Evolutionary conservation across 805 yeast species (phyloP).

Genomic region (Grigorovia humatica): DNA sequence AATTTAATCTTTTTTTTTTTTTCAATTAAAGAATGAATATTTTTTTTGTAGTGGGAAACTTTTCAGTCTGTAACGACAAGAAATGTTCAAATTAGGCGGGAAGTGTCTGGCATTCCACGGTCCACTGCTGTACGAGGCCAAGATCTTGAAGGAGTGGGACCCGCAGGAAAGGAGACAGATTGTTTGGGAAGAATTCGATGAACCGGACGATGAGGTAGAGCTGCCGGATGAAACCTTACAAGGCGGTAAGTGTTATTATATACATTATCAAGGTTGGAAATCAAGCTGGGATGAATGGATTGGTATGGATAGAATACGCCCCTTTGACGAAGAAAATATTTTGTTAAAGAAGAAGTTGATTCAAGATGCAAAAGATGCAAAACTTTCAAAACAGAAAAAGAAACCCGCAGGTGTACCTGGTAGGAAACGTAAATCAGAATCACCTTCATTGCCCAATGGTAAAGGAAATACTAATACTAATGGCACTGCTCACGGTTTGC

Average conservation of each 20-base stretch:
- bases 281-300: slow-evolving; percentile 97
- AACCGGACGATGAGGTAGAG: slow-evolving; percentile 5
- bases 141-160: slow-evolving; percentile 54
- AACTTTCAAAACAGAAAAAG: slow-evolving; percentile 24
- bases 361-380: slow-evolving; percentile 32
- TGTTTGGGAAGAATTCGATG: background rate
- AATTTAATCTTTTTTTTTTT: background rate
- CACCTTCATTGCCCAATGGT: background rate
- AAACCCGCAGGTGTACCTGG: background rate
- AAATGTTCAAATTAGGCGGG: slow-evolving; percentile 20
- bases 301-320: slow-evolving; percentile 52
- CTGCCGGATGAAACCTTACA: slow-evolving; percentile 17
- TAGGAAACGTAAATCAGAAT: background rate
- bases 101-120: slow-evolving; percentile 80
- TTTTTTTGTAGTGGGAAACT: too few species aligned
- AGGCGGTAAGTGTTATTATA: slow-evolving; percentile 41
- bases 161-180: slow-evolving; percentile 29
- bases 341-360: slow-evolving; percentile 51
- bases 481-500: background rate
- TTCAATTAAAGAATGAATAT: background rate
- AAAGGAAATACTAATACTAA: background rate
- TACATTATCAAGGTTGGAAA: slow-evolving; percentile 96
- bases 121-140: slow-evolving; percentile 82
- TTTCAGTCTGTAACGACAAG: too few species aligned
- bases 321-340: slow-evolving; percentile 57